Conservation (phyloP, 352 stramenopile genomes). For the Globisporangium takayamanum region DNA sequence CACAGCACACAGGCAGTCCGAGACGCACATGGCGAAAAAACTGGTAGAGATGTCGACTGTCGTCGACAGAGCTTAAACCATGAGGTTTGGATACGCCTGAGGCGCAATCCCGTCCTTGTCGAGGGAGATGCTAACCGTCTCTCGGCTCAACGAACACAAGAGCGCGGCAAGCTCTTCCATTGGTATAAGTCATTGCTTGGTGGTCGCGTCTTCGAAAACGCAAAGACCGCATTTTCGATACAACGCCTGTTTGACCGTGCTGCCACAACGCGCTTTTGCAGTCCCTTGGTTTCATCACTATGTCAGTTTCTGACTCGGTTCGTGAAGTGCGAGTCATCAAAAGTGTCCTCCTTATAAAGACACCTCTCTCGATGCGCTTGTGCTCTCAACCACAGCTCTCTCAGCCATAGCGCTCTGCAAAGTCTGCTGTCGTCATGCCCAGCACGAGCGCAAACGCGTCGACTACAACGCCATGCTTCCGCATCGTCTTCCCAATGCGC, state of each 20-base stretch:
- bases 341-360: too few relatives aligned
- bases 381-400: neutral
- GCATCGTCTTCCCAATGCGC: conserved; percentile 28
- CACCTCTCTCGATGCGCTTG: neutral
- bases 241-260: too few relatives aligned
- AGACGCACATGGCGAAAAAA: conserved; percentile 39
- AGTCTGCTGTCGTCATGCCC: neutral
- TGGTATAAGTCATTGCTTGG: conserved; percentile 14
- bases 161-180: neutral
- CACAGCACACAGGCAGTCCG: neutral
- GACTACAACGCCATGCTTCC: conserved; percentile 15
- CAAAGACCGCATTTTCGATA: neutral
- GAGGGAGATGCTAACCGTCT: conserved; percentile 94
- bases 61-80: conserved; percentile 82
- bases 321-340: neutral
- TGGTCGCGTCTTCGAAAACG: conserved; percentile 32
- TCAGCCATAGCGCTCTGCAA: conserved; percentile 1
- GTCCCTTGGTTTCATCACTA: too few relatives aligned
- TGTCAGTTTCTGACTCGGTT: neutral
- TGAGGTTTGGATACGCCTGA: conserved; percentile 67
- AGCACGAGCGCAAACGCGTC: conserved; percentile 21
- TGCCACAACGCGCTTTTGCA: too few relatives aligned
- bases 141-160: conserved; percentile 91
- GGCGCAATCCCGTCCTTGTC: conserved; percentile 90
- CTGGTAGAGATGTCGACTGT: conserved; percentile 48